Conservation (phyloP, 2,329 filamentous ascomycete genomes). For the Decorospora gaudefroyi region DNA sequence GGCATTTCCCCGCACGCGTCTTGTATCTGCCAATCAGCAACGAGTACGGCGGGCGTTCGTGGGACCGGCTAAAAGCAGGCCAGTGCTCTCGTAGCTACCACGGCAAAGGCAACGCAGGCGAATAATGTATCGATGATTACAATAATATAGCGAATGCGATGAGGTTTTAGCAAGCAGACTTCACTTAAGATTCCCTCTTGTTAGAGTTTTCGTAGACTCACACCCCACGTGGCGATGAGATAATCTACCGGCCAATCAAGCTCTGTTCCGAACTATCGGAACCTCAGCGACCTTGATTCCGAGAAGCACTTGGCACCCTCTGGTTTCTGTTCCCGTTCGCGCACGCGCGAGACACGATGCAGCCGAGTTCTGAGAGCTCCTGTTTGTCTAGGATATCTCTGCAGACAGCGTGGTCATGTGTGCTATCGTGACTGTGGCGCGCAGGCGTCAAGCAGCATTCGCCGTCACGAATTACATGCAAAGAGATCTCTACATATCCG, state of each 20-base stretch:
- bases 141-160: background rate
- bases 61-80: constrained; percentile 11
- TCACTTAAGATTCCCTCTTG: background rate
- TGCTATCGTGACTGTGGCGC: constrained; percentile 8
- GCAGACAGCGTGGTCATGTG: constrained; percentile 3
- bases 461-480: no score
- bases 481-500: no score
- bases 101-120: constrained; percentile 1
- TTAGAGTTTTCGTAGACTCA: constrained; percentile 4
- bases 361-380: background rate
- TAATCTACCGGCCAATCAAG: constrained; percentile 7
- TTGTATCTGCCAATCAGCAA: constrained; percentile 12
- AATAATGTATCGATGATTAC: no score
- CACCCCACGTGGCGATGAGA: constrained; percentile 1
- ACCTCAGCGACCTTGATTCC: constrained; percentile 3
- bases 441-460: no score
- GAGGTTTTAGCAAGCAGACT: background rate
- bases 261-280: constrained; percentile 4
- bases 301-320: constrained; percentile 10
- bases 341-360: background rate
- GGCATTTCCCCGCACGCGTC: constrained; percentile 16
- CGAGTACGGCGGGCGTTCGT: background rate
- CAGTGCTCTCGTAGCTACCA: constrained; percentile 2
- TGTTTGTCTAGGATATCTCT: constrained; percentile 9
- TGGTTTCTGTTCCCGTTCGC: constrained; percentile 1